Percentiles rank a stretch among this genome's conserved stretches.
phyloP scores from a whole-genome alignment of 2,329 filamentous ascomycete species.

The Paecilomyces sp. region DNA sequence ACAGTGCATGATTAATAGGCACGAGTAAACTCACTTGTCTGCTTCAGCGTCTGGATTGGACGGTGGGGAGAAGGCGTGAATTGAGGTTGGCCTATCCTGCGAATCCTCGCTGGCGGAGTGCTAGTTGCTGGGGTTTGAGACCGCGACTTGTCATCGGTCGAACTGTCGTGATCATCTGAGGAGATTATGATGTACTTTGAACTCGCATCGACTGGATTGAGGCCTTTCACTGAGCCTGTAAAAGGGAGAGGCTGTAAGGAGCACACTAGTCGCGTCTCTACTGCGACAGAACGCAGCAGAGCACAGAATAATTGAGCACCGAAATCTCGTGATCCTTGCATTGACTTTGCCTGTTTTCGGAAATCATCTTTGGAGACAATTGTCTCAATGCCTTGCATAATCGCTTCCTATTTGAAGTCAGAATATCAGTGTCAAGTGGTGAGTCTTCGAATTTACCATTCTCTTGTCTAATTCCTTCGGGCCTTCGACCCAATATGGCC shows the following conservation, averaged over 20 bases:
- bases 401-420: slow-evolving; percentile 40
- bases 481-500: slow-evolving; percentile 69
- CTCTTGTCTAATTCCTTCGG: slow-evolving; percentile 54
- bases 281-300: slow-evolving; percentile 71
- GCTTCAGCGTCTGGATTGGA: slow-evolving; percentile 9
- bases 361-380: slow-evolving; percentile 69
- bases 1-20: slow-evolving; percentile 6
- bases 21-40: slow-evolving; percentile 9
- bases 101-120: slow-evolving; percentile 11
- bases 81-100: slow-evolving; percentile 30
- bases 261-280: slow-evolving; percentile 77
- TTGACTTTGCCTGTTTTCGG: slow-evolving; percentile 55
- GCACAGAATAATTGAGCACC: slow-evolving; percentile 89
- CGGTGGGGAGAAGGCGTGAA: slow-evolving; percentile 15
- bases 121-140: slow-evolving; percentile 8
- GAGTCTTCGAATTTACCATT: slow-evolving; percentile 16
- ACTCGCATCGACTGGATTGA: slow-evolving; percentile 35
- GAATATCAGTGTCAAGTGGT: slow-evolving; percentile 7
- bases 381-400: slow-evolving; percentile 58
- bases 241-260: slow-evolving; percentile 81
- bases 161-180: slow-evolving; percentile 25
- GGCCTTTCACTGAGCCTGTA: slow-evolving; percentile 38
- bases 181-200: slow-evolving; percentile 30
- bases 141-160: slow-evolving; percentile 18
- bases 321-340: slow-evolving; percentile 79